Evolutionary conservation across 1,284 basidiomycete species (phyloP).

Genomic region (Apiotrichum veenhuisii): DNA sequence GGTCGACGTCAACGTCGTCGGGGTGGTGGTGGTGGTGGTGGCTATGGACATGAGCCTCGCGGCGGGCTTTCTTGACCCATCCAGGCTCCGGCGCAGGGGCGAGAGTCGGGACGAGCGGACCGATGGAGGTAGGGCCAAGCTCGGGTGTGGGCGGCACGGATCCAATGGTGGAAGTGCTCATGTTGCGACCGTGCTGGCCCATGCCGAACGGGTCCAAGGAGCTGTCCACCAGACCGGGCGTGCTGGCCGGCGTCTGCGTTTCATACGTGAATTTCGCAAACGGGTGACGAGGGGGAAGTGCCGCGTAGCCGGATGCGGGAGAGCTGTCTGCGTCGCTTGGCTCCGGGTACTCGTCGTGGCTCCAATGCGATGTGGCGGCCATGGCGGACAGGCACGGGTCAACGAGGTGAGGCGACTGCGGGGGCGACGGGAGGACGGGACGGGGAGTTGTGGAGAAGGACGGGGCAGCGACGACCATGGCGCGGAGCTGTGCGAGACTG

Average conservation of each 20-base stretch:
- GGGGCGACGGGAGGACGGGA: slow-evolving; percentile 1
- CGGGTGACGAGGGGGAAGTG: background rate
- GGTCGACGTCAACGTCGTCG: background rate
- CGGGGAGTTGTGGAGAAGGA: slow-evolving; percentile 58
- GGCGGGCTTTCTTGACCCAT: slow-evolving; percentile 1
- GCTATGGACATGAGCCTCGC: background rate
- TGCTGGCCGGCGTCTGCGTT: slow-evolving; percentile 2
- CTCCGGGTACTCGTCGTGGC: background rate
- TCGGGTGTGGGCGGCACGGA: slow-evolving; percentile 6
- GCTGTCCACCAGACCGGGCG: slow-evolving; percentile 8
- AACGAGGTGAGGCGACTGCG: background rate
- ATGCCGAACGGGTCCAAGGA: background rate
- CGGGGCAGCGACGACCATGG: slow-evolving; percentile 58
- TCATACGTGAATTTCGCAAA: background rate
- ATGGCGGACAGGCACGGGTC: slow-evolving; percentile 1
- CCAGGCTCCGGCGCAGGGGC: background rate
- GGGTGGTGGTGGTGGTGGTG: background rate
- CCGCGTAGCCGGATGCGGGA: background rate
- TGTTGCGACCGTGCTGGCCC: background rate
- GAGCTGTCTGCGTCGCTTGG: background rate
- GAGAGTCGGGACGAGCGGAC: background rate
- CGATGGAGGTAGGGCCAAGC: background rate
- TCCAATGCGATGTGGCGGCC: slow-evolving; percentile 1
- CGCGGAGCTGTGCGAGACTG: slow-evolving; percentile 61
- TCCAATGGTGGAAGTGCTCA: background rate